Evolutionary conservation across 2,329 filamentous ascomycete species (phyloP).

Genomic region (Monosporascus sp.): DNA sequence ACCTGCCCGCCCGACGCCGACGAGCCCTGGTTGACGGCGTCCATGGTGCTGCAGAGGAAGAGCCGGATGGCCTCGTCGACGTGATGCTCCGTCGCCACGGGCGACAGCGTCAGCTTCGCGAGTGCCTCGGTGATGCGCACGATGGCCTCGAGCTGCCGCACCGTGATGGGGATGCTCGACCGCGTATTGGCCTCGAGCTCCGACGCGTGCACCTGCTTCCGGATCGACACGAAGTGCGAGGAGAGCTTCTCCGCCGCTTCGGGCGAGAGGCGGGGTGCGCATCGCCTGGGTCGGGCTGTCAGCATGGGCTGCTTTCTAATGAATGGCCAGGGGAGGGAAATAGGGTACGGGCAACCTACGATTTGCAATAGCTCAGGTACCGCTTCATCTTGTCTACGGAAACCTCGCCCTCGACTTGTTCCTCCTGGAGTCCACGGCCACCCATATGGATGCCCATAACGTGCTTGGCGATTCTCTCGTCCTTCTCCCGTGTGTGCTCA

Average conservation of each 20-base stretch:
- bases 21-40: constrained; percentile 87
- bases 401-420: constrained; percentile 80
- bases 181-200: constrained; percentile 86
- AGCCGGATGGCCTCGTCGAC: constrained; percentile 96
- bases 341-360: constrained; percentile 51
- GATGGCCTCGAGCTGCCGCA: constrained; percentile 94
- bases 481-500: constrained; percentile 82
- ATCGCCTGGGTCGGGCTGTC: constrained; percentile 53
- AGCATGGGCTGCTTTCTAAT: constrained; percentile 23
- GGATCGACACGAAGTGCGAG: constrained; percentile 94
- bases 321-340: background rate
- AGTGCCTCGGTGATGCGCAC: constrained; percentile 95
- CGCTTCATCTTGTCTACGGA: constrained; percentile 95
- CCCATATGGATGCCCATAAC: constrained; percentile 98
- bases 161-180: constrained; percentile 93
- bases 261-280: constrained; percentile 81
- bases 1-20: constrained; percentile 40
- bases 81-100: constrained; percentile 82
- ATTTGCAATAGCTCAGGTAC: constrained; percentile 95
- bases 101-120: constrained; percentile 81
- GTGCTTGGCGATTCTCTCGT: constrained; percentile 91
- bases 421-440: constrained; percentile 66
- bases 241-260: constrained; percentile 94
- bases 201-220: constrained; percentile 85
- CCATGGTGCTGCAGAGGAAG: constrained; percentile 96